Evolutionary conservation across 1,139 yeast species (phyloP).

Genomic region (Yamadazyma kanchanaburiensis): DNA sequence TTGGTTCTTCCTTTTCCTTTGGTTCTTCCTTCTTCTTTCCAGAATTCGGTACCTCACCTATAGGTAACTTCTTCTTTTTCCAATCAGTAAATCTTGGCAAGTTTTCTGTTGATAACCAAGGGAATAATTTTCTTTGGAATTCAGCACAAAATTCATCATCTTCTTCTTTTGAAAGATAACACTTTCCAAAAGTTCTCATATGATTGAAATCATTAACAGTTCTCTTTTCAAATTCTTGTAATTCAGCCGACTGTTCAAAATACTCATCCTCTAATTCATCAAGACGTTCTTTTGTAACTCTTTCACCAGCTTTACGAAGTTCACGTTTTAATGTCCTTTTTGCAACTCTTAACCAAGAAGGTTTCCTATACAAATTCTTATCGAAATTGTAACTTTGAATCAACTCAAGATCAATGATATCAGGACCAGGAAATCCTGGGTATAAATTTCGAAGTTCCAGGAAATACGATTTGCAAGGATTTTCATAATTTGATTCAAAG

Average conservation of each 20-base stretch:
- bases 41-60: slow-evolving; percentile 11
- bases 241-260: slow-evolving; percentile 9
- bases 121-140: slow-evolving; percentile 16
- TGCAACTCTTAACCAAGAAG: slow-evolving; percentile 23
- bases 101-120: slow-evolving; percentile 18
- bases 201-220: slow-evolving; percentile 22
- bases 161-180: slow-evolving; percentile 14
- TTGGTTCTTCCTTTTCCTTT: no score
- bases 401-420: slow-evolving; percentile 17
- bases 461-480: slow-evolving; percentile 9
- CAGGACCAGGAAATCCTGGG: slow-evolving; percentile 9
- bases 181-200: slow-evolving; percentile 30
- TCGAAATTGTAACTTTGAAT: slow-evolving; percentile 16
- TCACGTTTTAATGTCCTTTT: slow-evolving; percentile 9
- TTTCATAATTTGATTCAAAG: neutral
- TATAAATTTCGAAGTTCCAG: slow-evolving; percentile 9
- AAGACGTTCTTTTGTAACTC: slow-evolving; percentile 12
- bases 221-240: slow-evolving; percentile 20
- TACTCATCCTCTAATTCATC: slow-evolving; percentile 11
- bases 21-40: neutral
- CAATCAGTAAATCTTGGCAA: slow-evolving; percentile 18
- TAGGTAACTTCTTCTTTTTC: slow-evolving; percentile 11
- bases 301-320: slow-evolving; percentile 13
- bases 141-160: slow-evolving; percentile 10
- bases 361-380: slow-evolving; percentile 21